A percentile compares a stretch with the other conserved stretches of the same genome.
Evolutionary conservation across 2,329 filamentous ascomycete species (phyloP).

Genomic region (Aspergillus fijiensis): DNA sequence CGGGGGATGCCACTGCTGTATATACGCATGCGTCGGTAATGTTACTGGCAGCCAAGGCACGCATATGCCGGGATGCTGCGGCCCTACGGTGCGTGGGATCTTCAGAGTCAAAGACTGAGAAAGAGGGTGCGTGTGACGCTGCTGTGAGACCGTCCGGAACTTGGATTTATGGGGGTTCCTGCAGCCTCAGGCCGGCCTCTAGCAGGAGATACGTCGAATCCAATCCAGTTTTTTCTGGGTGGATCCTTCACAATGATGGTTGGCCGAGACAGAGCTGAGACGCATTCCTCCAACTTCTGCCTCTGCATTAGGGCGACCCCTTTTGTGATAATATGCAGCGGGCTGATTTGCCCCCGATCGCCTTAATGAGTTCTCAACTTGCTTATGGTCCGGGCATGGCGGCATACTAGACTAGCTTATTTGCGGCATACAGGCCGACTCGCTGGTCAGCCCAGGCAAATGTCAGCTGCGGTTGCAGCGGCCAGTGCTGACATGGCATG

Average conservation of each 20-base stretch:
- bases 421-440: neutral
- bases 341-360: neutral
- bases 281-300: slow-evolving; percentile 4
- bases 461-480: slow-evolving; percentile 14
- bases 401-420: neutral
- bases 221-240: slow-evolving; percentile 1
- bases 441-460: neutral
- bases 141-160: slow-evolving; percentile 2
- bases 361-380: neutral
- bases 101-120: slow-evolving; percentile 1
- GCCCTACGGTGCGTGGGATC: slow-evolving; percentile 2
- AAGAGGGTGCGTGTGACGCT: neutral
- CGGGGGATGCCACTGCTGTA: neutral
- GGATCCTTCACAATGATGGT: slow-evolving; percentile 8
- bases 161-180: slow-evolving; percentile 10
- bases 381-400: neutral
- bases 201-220: neutral
- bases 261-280: slow-evolving; percentile 6
- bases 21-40: neutral
- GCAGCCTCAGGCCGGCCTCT: slow-evolving; percentile 6
- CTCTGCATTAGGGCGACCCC: neutral
- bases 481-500: slow-evolving; percentile 3
- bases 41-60: too few relatives aligned
- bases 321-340: neutral
- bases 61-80: neutral